These are phyloP conservation scores for Saccharomyces hybrid DNA, from an alignment of 1,139 yeast species.

Conservation along the genomic window DNA sequence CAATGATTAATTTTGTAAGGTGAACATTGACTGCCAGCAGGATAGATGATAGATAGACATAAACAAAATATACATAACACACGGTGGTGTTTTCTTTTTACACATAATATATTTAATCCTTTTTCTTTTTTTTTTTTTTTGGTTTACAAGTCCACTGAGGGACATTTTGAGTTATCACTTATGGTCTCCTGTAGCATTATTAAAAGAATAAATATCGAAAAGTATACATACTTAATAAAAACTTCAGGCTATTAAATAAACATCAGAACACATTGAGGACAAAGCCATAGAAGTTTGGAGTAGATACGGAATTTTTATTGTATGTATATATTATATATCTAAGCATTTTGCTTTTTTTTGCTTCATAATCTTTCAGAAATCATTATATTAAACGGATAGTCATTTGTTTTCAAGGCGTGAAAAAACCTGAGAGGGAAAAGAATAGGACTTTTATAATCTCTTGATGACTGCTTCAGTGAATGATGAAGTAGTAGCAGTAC, in stretches of 20 bases:
- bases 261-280: neutral
- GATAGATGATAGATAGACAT: neutral
- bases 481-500: slow-evolving; percentile 78
- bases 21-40: neutral
- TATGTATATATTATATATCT: neutral
- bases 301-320: neutral
- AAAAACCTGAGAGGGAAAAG: neutral
- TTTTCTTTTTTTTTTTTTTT: neutral
- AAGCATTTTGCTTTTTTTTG: neutral
- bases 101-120: neutral
- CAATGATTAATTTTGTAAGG: neutral
- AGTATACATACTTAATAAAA: neutral
- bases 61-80: neutral
- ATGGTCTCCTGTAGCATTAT: neutral
- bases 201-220: neutral
- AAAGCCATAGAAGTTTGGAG: no score
- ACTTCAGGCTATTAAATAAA: neutral
- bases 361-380: neutral
- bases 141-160: neutral
- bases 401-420: neutral
- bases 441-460: slow-evolving; percentile 36
- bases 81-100: neutral
- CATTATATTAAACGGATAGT: neutral
- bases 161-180: neutral
- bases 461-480: slow-evolving; percentile 76